Conservation (phyloP, 805 yeast genomes). For the Monosporozyma unispora region DNA sequence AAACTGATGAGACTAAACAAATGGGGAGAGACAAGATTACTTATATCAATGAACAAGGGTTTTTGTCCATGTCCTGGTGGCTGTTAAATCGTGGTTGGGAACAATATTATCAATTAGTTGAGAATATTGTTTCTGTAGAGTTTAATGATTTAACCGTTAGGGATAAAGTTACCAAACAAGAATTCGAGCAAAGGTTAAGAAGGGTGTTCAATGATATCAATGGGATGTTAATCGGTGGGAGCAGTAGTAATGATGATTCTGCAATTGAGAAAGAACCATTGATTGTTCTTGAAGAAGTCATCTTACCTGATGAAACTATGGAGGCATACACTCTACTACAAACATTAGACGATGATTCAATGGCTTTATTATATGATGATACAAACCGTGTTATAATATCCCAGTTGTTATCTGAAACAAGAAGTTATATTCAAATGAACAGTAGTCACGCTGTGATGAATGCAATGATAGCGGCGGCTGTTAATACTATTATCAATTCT, state of each 20-base stretch:
- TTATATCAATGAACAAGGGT: conserved; percentile 67
- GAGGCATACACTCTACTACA: conserved; percentile 49
- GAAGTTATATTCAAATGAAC: neutral
- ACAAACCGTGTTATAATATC: neutral
- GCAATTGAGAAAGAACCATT: neutral
- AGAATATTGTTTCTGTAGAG: conserved; percentile 46
- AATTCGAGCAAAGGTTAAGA: conserved; percentile 42
- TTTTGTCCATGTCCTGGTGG: conserved; percentile 90
- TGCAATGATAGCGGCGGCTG: neutral
- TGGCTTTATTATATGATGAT: conserved; percentile 24
- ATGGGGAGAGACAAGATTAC: conserved; percentile 6
- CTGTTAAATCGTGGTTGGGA: conserved; percentile 79
- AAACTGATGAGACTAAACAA: too few species aligned
- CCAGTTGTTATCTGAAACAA: neutral
- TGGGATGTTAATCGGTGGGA: conserved; percentile 17
- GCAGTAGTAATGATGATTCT: neutral
- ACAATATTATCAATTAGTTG: conserved; percentile 43
- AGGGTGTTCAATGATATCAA: conserved; percentile 27
- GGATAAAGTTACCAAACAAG: conserved; percentile 54
- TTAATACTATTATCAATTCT: neutral
- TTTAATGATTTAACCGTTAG: conserved; percentile 63
- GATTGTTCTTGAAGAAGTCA: conserved; percentile 14
- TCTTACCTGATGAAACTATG: conserved; percentile 42
- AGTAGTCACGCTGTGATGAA: neutral
- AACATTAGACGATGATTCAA: conserved; percentile 37